Evolutionary conservation across 768 basidiomycete genomes (phyloP), one percentile per base, ranked within the genome.

Genomic region (Dioszegia crocea): DNA sequence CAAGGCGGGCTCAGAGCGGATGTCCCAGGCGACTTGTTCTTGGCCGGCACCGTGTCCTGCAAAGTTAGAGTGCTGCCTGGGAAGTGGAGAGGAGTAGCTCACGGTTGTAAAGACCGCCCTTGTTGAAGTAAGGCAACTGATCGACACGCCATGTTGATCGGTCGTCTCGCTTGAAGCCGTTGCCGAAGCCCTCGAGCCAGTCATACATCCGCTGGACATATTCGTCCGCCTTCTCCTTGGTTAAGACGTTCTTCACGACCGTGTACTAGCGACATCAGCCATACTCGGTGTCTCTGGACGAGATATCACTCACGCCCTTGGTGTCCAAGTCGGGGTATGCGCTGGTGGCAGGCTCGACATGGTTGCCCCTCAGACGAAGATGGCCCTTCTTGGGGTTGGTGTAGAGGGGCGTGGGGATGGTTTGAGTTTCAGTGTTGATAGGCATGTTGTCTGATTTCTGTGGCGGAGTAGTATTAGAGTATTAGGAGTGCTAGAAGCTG

Each of bases 81-180:
- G 9, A 3, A 27, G 19, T n/a, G 6, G 19, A 40, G 33, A 33
- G 14, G 33, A 16, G n/a, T 19, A 21, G 27, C 51, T 53, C 24
- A 53, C 51, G 51, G 51, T 53, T 53, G 51, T n/a, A 53, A 9
- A 47, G 36, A 36, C 44, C 56, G 29, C 43, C 39, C 56, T 65
- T 68, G 57, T 51, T 47, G 36, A 67, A 67, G 8, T 60, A 50
- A 10, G 77, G 76, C 31, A 78, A 49, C 45, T 74, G 66, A 10
- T 68, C 69, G 17, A 61, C 53, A 16, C 66, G 60, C 73, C 75
- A 75, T 2, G 77, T 78, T 3, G 59, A 55, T 14, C 66, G 64
- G 59, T 77, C 76, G 48, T 77, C 70, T 31, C 66, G 57, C 59
- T 77, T 74, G 65, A 74, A 78, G 10, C 77, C 77, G 26, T 68